A percentile compares a stretch with the other conserved stretches of the same genome.
These are phyloP conservation scores for Leccinum solheimii DNA, from an alignment of 1,284 basidiomycete species.

Conservation along the genomic window DNA sequence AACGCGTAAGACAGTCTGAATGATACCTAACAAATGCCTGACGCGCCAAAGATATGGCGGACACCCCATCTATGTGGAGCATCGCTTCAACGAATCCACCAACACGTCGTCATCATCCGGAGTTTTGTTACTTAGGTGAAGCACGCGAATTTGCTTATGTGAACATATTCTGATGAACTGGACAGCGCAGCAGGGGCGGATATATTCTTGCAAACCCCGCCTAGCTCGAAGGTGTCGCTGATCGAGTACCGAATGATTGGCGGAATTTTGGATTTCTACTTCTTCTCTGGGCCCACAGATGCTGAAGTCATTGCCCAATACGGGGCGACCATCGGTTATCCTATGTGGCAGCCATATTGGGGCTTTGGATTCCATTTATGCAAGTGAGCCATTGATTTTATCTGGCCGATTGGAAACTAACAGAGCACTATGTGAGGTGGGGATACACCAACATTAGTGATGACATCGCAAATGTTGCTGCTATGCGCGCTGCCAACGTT, in stretches of 20 bases:
- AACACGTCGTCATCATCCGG: slow-evolving; percentile 61
- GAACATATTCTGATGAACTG: background rate
- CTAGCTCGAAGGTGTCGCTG: slow-evolving; percentile 48
- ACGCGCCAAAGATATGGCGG: slow-evolving; percentile 55
- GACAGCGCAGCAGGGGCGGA: slow-evolving; percentile 59
- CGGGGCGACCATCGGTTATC: slow-evolving; percentile 55
- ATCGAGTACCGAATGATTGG: slow-evolving; percentile 65
- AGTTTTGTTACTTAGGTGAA: slow-evolving; percentile 66
- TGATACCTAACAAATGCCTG: slow-evolving; percentile 1
- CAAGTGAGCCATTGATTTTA: slow-evolving; percentile 38
- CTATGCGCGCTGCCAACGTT: slow-evolving; percentile 62
- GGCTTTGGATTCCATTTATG: slow-evolving; percentile 73
- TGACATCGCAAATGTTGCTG: slow-evolving; percentile 50
- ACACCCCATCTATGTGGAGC: slow-evolving; percentile 69
- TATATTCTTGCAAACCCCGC: slow-evolving; percentile 59
- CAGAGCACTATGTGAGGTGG: slow-evolving; percentile 41
- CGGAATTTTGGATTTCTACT: slow-evolving; percentile 69
- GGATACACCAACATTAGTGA: slow-evolving; percentile 54
- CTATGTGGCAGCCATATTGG: slow-evolving; percentile 68
- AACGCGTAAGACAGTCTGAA: slow-evolving; percentile 49
- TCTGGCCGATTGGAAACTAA: background rate
- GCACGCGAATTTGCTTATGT: background rate
- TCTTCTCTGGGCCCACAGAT: slow-evolving; percentile 68
- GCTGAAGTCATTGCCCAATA: slow-evolving; percentile 69
- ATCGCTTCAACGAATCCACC: slow-evolving; percentile 52